Conservation (phyloP, 1,284 basidiomycete species). For the Caloboletus inedulis region DNA sequence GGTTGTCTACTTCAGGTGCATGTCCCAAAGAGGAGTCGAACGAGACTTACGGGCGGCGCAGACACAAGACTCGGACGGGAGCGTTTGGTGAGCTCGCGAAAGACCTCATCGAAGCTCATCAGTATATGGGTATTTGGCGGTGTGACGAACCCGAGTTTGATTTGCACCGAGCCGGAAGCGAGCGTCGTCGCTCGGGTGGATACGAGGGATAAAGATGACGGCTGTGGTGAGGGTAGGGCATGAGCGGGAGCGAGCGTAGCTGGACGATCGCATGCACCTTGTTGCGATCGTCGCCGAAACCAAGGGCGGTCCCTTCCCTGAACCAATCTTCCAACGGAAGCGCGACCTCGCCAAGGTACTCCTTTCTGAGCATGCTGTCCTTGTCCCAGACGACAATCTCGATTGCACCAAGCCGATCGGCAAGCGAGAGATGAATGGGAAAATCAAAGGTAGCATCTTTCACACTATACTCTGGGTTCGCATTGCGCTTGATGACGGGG, state of each 20-base stretch:
- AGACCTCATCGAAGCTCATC: conserved; percentile 55
- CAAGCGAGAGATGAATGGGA: conserved; percentile 73
- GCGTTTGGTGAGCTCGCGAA: conserved; percentile 62
- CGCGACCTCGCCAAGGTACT: conserved; percentile 89
- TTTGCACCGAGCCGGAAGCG: conserved; percentile 59
- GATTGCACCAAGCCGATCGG: conserved; percentile 70
- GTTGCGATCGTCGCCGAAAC: conserved; percentile 58
- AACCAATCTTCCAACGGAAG: conserved; percentile 84
- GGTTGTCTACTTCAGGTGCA: not conserved
- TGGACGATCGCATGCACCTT: conserved; percentile 41
- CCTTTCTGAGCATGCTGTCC: conserved; percentile 77
- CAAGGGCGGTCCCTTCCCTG: conserved; percentile 45
- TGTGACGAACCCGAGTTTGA: conserved; percentile 76
- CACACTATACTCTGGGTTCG: conserved; percentile 72
- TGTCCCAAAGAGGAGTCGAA: conserved; percentile 1
- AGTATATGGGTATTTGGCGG: conserved; percentile 41
- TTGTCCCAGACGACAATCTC: conserved; percentile 95
- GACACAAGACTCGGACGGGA: conserved; percentile 67
- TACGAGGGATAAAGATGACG: conserved; percentile 52
- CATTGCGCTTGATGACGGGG: conserved; percentile 73
- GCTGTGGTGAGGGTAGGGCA: conserved; percentile 35
- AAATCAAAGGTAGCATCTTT: conserved; percentile 86
- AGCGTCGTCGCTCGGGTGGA: conserved; percentile 64
- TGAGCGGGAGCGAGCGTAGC: conserved; percentile 2
- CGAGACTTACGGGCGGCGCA: conserved; percentile 65